Base-by-base conservation (phyloP, 192 early-diverging fungal genomes). In the Rhizoclosmatium sp. region DNA sequence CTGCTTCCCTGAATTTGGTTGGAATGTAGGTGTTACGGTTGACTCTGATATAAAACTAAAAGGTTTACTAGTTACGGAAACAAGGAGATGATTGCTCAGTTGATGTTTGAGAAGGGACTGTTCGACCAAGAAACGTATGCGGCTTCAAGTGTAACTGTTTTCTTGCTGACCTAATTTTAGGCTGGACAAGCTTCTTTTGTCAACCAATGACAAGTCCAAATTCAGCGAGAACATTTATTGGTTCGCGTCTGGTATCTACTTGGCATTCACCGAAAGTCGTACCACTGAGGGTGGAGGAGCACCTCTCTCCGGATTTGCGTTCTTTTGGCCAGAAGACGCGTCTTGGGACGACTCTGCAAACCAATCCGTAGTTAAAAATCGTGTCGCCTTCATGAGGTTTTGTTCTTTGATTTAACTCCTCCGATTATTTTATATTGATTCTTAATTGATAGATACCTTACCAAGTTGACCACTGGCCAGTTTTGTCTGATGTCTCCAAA, bases 91-190 rank as follows among this genome's bases (percentile, higher is more conserved):
- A 56, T 56, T 56, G 54, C 54, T 9, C 54, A n/a, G 9, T 56
- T 56, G 54, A 56, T 56, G 54, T 56, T 14, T n/a, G 54, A 56
- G 54, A 56, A 56, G 19, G 54, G 54, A 56, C 54, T 56, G 54
- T 56, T 56, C 19, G 54, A n/a, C 54, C 54, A 9, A 56, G 54
- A 56, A 56, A 56, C 54, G 54, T 56, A n/a, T 14, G 54, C 19
- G 54, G 9, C 10, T n/a, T 9, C 54, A n/a, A 56, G 9, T 56
- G 9, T n/a, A 56, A 14, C 19, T 14, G 9, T 56, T 56, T 56
- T 56, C 19, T 56, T 56, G 9, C 10, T 56, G 9, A n/a, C 54
- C 54, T 14, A 9, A 56, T n/a, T 56, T 56, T n/a, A 56, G 54
- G 9, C 54, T 56, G 10, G 54, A 56, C 19, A 56, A 56, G 54